Conservation (phyloP, 1,284 basidiomycete genomes). For the Ceratobasidium sp. region DNA sequence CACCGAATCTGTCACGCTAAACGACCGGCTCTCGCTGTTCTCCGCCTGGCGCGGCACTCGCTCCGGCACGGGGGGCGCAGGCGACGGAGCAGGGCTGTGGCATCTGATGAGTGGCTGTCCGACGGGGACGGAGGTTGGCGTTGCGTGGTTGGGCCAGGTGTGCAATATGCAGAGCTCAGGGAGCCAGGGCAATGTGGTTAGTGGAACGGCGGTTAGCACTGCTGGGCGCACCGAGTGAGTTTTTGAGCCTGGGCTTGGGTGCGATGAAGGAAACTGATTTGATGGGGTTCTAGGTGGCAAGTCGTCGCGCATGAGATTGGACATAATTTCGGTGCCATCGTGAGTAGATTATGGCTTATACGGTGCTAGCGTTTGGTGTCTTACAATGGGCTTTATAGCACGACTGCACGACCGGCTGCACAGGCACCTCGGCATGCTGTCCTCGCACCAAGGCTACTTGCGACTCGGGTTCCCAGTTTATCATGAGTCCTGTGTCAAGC, state of each 20-base stretch:
- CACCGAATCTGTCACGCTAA: conserved; percentile 61
- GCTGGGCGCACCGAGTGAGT: conserved; percentile 58
- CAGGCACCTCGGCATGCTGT: conserved; percentile 69
- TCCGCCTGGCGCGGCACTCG: conserved; percentile 83
- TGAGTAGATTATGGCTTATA: conserved; percentile 56
- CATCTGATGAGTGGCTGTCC: conserved; percentile 91
- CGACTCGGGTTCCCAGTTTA: conserved; percentile 71
- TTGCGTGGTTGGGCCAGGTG: conserved; percentile 87
- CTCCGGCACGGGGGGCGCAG: conserved; percentile 55
- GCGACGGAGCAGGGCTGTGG: conserved; percentile 84
- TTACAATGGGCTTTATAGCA: background rate
- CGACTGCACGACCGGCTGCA: conserved; percentile 72
- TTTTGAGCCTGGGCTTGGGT: conserved; percentile 52
- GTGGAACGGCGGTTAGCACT: conserved; percentile 87
- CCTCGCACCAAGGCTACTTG: conserved; percentile 72
- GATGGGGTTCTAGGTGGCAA: conserved; percentile 72
- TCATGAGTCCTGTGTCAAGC: conserved; percentile 85
- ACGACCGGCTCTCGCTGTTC: conserved; percentile 80
- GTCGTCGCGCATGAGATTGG: conserved; percentile 90
- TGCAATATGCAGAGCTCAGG: conserved; percentile 42
- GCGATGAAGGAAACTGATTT: conserved; percentile 43
- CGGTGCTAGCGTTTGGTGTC: background rate
- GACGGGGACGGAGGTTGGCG: conserved; percentile 68
- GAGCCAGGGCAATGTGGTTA: conserved; percentile 60
- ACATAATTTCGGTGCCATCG: conserved; percentile 92